Evolutionary conservation across 2,329 filamentous ascomycete species (phyloP).

Genomic region (Microascus cirrosus): DNA sequence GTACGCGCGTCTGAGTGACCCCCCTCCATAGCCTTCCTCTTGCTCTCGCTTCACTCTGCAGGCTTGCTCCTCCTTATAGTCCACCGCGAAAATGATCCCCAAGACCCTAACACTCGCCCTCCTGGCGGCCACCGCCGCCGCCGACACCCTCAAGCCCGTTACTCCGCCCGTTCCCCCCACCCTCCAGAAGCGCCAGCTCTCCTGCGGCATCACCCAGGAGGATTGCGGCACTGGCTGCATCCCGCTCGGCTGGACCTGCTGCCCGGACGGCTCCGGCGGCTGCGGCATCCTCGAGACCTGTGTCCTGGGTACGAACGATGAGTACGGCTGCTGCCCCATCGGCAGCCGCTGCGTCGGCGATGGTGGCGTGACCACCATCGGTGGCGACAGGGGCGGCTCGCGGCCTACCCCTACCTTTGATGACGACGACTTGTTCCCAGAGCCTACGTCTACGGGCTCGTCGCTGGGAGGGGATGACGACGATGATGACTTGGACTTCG

Average conservation of each 20-base stretch:
- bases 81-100: slow-evolving; percentile 1
- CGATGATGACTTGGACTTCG: background rate
- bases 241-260: slow-evolving; percentile 15
- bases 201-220: slow-evolving; percentile 7
- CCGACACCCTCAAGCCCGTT: slow-evolving; percentile 13
- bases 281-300: slow-evolving; percentile 14
- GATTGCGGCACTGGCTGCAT: slow-evolving; percentile 19
- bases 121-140: slow-evolving; percentile 33
- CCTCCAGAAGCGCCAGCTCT: background rate
- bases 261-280: slow-evolving; percentile 15
- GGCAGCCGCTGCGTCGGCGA: slow-evolving; percentile 15
- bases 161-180: background rate
- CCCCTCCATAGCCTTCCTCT: background rate
- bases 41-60: background rate
- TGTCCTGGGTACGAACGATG: slow-evolving; percentile 13
- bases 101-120: slow-evolving; percentile 33
- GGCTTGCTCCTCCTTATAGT: background rate
- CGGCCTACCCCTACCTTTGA: background rate
- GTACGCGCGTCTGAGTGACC: no score
- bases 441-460: background rate
- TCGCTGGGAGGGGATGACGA: background rate
- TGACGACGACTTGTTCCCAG: background rate
- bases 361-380: slow-evolving; percentile 12
- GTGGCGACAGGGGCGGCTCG: background rate
- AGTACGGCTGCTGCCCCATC: slow-evolving; percentile 18